Evolutionary conservation across 1,284 basidiomycete genomes (phyloP), one percentile per base, ranked within the genome.

Genomic region (Xerocomus nothofagi): DNA sequence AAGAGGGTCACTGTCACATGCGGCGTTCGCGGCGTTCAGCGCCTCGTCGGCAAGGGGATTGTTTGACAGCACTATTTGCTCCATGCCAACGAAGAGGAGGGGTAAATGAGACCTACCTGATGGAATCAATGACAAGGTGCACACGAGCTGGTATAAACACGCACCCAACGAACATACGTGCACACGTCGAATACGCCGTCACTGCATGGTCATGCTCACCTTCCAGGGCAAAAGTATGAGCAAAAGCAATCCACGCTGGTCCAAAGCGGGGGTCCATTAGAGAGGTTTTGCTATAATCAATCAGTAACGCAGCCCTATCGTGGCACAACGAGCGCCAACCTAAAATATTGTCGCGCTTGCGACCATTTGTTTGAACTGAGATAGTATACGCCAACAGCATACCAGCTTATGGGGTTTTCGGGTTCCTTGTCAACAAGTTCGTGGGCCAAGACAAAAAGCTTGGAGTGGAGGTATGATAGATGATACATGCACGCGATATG

Each of bases 401-500:
- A 99, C 97, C 97, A 99, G 57, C 91, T 93, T 41, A 93, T 82
- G 0, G 93, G 86, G 36, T 89, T 87, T 61, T 95, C 91, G 0
- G 97, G 95, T 62, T 98, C 93, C 40, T 84, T 83, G 44, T 97
- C 91, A 11, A 98, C 94, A 59, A 99, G 80, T 60, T 96, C 90
- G 65, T 99, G 97, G 0, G 97, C 95, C 26, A 99, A 79, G 55
- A 99, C 85, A 72, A 98, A 99, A 2, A 99, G 80, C 55, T 89
- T 87, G 1, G 94, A 93, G 56, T 94, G 90, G 11, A 98, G 76
- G 65, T 95, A 86, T 17, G 86, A 83, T 23, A 99, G 79, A 70
- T 98, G 93, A 65, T 94, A 90, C 90, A 98, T 96, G 79, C 96
- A 98, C 3, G 94, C 93, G 32, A 99, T 85, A 66, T 99, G 96